A percentile compares a stretch with the other conserved stretches of the same genome.
Evolutionary conservation across 1,284 basidiomycete genomes (phyloP).

Genomic region (Lentinula novae-zelandiae): DNA sequence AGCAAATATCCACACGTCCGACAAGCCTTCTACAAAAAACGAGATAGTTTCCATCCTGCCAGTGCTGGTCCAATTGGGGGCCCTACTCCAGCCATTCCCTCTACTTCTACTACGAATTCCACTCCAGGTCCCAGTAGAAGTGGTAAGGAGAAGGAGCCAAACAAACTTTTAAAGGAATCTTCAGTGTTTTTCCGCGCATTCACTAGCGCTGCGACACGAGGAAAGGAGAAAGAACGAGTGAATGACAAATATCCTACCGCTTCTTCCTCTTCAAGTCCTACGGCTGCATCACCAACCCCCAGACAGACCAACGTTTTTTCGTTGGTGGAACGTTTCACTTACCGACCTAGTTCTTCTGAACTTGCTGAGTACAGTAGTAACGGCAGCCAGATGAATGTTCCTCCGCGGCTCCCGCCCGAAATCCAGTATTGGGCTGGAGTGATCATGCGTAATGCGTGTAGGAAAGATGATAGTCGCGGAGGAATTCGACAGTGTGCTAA

Average conservation of each 20-base stretch:
- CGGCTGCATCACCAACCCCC: constrained; percentile 16
- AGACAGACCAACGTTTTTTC: constrained; percentile 89
- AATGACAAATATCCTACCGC: constrained; percentile 13
- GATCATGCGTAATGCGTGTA: constrained; percentile 98
- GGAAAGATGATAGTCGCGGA: constrained; percentile 91
- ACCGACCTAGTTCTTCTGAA: constrained; percentile 74
- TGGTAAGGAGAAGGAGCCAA: constrained; percentile 9
- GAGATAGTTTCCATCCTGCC: constrained; percentile 71
- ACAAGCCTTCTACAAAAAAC: constrained; percentile 91
- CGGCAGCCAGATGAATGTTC: constrained; percentile 20
- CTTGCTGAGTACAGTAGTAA: constrained; percentile 26
- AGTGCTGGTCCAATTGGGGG: constrained; percentile 34
- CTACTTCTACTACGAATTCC: neutral
- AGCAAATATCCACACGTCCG: constrained; percentile 98
- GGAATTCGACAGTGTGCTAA: constrained; percentile 98
- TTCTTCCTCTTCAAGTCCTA: constrained; percentile 10
- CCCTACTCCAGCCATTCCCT: neutral
- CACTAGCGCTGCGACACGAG: constrained; percentile 24
- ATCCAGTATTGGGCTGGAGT: constrained; percentile 99
- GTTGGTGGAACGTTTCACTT: constrained; percentile 94
- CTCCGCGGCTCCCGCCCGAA: constrained; percentile 76
- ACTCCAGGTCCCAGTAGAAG: neutral
- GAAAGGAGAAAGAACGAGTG: constrained; percentile 40
- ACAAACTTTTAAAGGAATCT: neutral
- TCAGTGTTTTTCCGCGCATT: constrained; percentile 35